Evolutionary conservation across 1,139 yeast genomes (phyloP).

Genomic region (Hansenula anomala): DNA sequence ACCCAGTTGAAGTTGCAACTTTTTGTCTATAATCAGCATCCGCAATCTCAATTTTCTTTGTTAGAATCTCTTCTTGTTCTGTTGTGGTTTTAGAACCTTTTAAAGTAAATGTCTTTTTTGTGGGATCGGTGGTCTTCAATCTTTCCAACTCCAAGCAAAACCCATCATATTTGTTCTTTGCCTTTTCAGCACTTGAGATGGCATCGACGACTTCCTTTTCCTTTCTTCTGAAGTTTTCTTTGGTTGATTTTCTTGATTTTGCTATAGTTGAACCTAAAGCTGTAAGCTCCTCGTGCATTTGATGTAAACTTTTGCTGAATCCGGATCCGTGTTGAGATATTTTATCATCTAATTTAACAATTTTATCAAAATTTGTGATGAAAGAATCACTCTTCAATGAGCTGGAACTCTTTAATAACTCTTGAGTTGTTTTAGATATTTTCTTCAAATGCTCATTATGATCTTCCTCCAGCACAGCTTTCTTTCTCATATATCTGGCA

Average conservation of each 20-base stretch:
- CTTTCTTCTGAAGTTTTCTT: conserved; percentile 75
- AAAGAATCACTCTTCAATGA: conserved; percentile 68
- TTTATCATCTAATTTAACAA: conserved; percentile 75
- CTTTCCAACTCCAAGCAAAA: conserved; percentile 86
- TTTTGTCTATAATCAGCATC: conserved; percentile 81
- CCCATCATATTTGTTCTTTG: conserved; percentile 73
- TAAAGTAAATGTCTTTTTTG: conserved; percentile 71
- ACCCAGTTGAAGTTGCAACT: conserved; percentile 66
- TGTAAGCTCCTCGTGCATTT: conserved; percentile 82
- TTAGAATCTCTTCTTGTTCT: conserved; percentile 90
- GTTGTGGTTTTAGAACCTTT: conserved; percentile 73
- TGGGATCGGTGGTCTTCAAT: conserved; percentile 75
- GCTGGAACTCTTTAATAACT: conserved; percentile 43
- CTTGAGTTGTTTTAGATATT: conserved; percentile 51
- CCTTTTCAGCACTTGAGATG: conserved; percentile 80
- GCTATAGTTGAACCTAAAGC: conserved; percentile 68
- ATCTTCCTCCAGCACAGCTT: conserved; percentile 75
- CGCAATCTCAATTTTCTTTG: conserved; percentile 73
- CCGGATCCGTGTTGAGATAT: conserved; percentile 67
- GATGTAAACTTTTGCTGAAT: conserved; percentile 72
- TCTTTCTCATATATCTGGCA: conserved; percentile 70
- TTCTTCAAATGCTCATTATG: conserved; percentile 71
- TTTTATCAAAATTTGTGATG: conserved; percentile 56
- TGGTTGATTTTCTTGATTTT: conserved; percentile 65
- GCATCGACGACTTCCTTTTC: conserved; percentile 86